Evolutionary conservation across 78 protist genomes (phyloP).

Genomic region (Pigoraptor vietnamica): DNA sequence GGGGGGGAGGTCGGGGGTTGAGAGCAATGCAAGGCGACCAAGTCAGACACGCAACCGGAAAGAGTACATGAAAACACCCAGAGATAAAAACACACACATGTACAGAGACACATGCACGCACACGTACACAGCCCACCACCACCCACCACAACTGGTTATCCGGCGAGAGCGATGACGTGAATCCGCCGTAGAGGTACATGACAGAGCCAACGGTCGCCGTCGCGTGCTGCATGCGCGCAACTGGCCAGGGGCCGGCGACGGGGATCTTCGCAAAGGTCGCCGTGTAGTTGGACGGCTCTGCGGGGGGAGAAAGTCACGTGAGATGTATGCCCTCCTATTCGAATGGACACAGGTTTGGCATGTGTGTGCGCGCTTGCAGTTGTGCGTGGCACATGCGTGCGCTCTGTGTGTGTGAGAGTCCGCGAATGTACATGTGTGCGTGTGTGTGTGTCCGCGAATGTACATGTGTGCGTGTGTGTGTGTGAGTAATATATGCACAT

Average conservation of each 20-base stretch:
- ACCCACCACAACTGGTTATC: not conserved
- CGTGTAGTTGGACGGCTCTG: not conserved
- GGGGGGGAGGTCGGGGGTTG: too few species aligned
- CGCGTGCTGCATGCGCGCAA: not conserved
- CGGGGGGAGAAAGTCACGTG: too few species aligned
- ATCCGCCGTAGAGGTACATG: not conserved
- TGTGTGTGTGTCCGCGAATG: too few species aligned
- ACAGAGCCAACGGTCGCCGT: not conserved
- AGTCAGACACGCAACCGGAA: not conserved
- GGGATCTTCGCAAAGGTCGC: not conserved
- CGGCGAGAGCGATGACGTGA: not conserved
- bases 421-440: too few species aligned
- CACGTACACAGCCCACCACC: not conserved
- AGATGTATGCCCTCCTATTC: too few species aligned
- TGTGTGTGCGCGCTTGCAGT: too few species aligned
- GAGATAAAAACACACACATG: not conserved
- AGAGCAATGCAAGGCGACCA: too few species aligned
- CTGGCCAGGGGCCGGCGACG: not conserved
- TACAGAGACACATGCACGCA: not conserved
- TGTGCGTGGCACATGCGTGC: too few species aligned
- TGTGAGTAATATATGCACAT: too few species aligned
- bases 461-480: too few species aligned
- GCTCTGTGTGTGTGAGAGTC: too few species aligned
- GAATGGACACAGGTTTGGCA: not conserved
- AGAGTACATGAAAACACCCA: too few species aligned